Evolutionary conservation across 2,329 filamentous ascomycete species (phyloP), one percentile per base, ranked within the genome.

Genomic region (Fusarium albosuccineum): DNA sequence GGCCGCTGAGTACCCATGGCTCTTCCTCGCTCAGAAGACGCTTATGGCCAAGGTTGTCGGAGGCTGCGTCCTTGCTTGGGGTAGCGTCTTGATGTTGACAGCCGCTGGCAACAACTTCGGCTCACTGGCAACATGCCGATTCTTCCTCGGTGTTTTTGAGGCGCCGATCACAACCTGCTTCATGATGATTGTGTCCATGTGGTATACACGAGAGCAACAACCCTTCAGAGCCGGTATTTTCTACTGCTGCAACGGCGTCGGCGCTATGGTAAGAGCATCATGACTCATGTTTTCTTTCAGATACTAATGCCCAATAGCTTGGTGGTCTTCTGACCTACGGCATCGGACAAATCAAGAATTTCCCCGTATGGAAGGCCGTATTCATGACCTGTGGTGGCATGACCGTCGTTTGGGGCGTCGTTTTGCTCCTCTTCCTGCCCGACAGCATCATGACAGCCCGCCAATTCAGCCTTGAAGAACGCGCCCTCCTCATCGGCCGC

Each of bases 401-500:
- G 4, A 87, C 84, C 0, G 81, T 85, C 26, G 57, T 85, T 3
- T 83, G 83, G 80, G 82, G 79, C 0, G 74, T 83, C 3, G 69
- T 80, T 1, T 57, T 87, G 3, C 77, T 81, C 49, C 66, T 78
- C 45, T 72, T 82, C 14, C 79, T 87, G 4, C 85, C 85, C 0
- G 81, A 86, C 54, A 81, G 76, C 1, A 81, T 81, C 27, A 75
- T 82, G 67, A 75, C 79, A 57, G 73, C 72, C 0, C 68, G 66
- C 17, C 60, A 55, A 2, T 73, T 75, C 39, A 67, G 48, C 3
- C 49, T 68, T 1, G 56, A 70, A 26, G 73, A 75, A n/a, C 68
- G 68, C 6, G 68, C 69, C 1, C 77, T 87, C 8, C 89, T 85
- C 0, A 89, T 91, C 3, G 86, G 85, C 60, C 92, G 90, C 71